phyloP scores from a whole-genome alignment of 176 grass and related monocot genomes.

The Sorghum bicolor region Sorghum_bicolor_NCBIv3 NC_012878.2:58425001-58425500 shows the following conservation, averaged over 20 bases:
- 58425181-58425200: slow-evolving; percentile 21
- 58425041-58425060: not conserved
- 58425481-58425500: slow-evolving; percentile 29
- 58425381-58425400: not conserved
- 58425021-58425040: not conserved
- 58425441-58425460: slow-evolving; percentile 28
- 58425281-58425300: not conserved
- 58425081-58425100: not conserved
- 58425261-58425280: slow-evolving; percentile 23
- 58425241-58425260: not conserved
- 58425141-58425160: not conserved
- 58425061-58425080: not conserved
- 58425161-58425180: slow-evolving; percentile 1
- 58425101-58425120: not conserved
- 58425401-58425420: not conserved
- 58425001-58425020: too few relatives aligned
- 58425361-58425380: not conserved
- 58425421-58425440: not conserved
- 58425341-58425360: not conserved
- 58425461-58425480: slow-evolving; percentile 42
- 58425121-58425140: slow-evolving; percentile 20
- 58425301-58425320: not conserved
- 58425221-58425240: not conserved
- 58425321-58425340: slow-evolving; percentile 1
- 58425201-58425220: not conserved